Percentiles rank a stretch among this genome's conserved stretches.
phyloP scores from a whole-genome alignment of 768 basidiomycete genomes.

The Boletus tylopilopsis region DNA sequence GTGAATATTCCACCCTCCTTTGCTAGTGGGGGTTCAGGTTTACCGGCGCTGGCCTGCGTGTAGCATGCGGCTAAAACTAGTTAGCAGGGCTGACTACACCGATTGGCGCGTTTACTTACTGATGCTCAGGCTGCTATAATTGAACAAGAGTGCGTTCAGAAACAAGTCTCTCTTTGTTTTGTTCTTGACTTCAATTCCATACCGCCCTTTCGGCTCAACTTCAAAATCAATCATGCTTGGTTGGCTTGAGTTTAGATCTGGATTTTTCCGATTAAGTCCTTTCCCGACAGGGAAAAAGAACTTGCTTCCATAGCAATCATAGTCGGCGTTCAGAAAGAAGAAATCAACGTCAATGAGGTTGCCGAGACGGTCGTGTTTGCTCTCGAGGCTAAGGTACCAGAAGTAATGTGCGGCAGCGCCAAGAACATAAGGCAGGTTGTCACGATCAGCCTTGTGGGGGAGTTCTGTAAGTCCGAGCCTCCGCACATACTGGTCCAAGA shows the following conservation, averaged over 20 bases:
- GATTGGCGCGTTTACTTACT: conserved; percentile 13
- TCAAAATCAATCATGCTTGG: conserved; percentile 14
- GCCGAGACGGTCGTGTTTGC: neutral
- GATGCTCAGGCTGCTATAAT: conserved; percentile 37
- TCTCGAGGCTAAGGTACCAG: conserved; percentile 20
- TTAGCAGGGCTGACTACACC: neutral
- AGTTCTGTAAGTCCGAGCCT: conserved; percentile 1
- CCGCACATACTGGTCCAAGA: conserved; percentile 1
- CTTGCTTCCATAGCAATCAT: conserved; percentile 1
- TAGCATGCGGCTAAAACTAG: conserved; percentile 6
- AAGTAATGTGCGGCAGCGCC: conserved; percentile 16
- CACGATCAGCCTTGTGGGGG: neutral
- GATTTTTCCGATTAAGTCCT: conserved; percentile 3
- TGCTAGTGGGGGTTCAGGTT: conserved; percentile 4
- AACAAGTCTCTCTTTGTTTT: conserved; percentile 32
- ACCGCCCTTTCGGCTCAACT: conserved; percentile 20
- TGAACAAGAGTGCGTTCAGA: conserved; percentile 41
- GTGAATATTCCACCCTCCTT: conserved; percentile 15
- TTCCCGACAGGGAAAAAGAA: neutral
- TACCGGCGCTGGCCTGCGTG: neutral
- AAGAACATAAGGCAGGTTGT: neutral
- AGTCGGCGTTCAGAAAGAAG: neutral
- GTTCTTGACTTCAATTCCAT: conserved; percentile 38
- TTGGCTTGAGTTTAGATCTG: no score
- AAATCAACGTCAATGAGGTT: conserved; percentile 12